Evolutionary conservation across 192 early-diverging fungal genomes (phyloP).

Genomic region (Dimargaris cristalligena): DNA sequence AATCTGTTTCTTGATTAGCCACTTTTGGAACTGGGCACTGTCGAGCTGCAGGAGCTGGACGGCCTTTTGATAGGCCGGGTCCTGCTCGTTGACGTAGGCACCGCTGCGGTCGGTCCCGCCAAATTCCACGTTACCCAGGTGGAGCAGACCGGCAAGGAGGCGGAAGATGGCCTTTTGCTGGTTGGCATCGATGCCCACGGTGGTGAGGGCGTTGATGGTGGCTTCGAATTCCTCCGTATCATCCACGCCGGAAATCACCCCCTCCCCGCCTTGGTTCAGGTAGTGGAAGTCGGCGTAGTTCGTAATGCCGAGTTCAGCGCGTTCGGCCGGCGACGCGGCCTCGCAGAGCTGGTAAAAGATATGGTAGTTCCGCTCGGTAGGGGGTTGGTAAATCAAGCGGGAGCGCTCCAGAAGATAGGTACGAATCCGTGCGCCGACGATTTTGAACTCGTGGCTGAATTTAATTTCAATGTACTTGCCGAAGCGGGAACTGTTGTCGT

Average conservation of each 20-base stretch:
- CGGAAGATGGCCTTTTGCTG: conserved; percentile 82
- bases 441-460: conserved; percentile 67
- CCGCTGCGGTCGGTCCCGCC: conserved; percentile 42
- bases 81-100: conserved; percentile 58
- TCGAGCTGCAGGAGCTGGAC: conserved; percentile 64
- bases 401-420: conserved; percentile 95
- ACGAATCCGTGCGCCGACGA: conserved; percentile 85
- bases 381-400: conserved; percentile 85
- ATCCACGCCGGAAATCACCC: conserved; percentile 71
- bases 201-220: conserved; percentile 70
- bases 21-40: conserved; percentile 68
- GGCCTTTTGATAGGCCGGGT: conserved; percentile 52
- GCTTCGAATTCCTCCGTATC: conserved; percentile 83
- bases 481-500: conserved; percentile 97
- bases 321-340: conserved; percentile 66
- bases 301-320: conserved; percentile 63
- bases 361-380: conserved; percentile 93
- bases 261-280: conserved; percentile 69
- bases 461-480: conserved; percentile 98
- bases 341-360: conserved; percentile 98
- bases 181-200: conserved; percentile 66
- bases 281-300: conserved; percentile 69
- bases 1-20: conserved; percentile 89
- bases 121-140: conserved; percentile 90
- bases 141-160: conserved; percentile 79